Base-by-base conservation (phyloP, 139 green algal species). In the Nannochloris sp. region DNA sequence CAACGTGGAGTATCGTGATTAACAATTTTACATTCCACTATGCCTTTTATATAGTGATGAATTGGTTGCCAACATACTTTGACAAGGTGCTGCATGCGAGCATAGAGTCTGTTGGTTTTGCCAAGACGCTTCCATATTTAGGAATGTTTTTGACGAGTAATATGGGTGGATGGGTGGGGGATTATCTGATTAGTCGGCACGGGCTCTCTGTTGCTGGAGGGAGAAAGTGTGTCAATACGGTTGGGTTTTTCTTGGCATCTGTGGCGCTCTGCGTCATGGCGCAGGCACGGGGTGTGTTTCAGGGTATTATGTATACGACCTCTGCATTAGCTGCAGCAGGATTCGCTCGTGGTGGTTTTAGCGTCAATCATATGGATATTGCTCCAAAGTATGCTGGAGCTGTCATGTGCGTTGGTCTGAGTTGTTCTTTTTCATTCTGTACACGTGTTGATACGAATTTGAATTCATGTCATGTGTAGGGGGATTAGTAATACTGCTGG, bases 11-110 rank as follows among this genome's bases (percentile, higher is more conserved):
- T 40, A 98, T 98, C 55, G 68, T 96, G 7, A 65, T 91, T 53
- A 96, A 95, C 83, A 98, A 98, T 82, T 98, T 96, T 75, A 88
- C 86, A 37, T 98, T 98, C 71, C 93, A 98, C 76, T 98, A 98
- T 58, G 85, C 88, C 37, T 90, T 98, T 37, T 98, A 97, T 60
- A 83, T 97, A 0, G 73, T 97, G 68, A 96, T 98, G 93, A 97
- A 97, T 71, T 98, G 93, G 93, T 69, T 97, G 70, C 93, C 93
- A 7, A 98, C 93, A 4, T 98, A 96, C 68, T 98, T 97, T 76
- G 87, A 91, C 62, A 65, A 83, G 62, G 76, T 93, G 29, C 67
- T 98, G 31, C 58, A 81, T 57, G 68, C 75, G 19, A 78, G 86
- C 27, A 81, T 98, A 29, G 46, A 75, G 4, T 58, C 48, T 48